These are phyloP conservation scores for Lyophyllum shimeji DNA, from an alignment of 768 basidiomycete genomes.

Conservation along the genomic window DNA sequence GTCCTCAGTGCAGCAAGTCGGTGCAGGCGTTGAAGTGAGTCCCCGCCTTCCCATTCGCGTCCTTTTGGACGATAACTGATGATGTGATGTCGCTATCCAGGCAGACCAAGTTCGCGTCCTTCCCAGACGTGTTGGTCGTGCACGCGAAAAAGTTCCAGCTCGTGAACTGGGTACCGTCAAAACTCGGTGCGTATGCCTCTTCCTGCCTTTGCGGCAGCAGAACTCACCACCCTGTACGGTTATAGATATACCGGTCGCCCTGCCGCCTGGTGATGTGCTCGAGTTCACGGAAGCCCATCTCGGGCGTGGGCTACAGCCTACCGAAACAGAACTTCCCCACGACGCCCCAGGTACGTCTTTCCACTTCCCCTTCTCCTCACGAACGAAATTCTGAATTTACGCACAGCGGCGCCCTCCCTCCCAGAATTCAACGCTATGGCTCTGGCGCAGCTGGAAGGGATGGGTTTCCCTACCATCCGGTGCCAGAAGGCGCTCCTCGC, in stretches of 20 bases:
- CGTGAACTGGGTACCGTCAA: constrained; percentile 95
- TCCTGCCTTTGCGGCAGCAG: neutral
- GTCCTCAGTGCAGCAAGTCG: constrained; percentile 67
- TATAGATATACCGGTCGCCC: constrained; percentile 80
- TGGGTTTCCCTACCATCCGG: constrained; percentile 88
- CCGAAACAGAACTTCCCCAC: constrained; percentile 70
- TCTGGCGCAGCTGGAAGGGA: constrained; percentile 73
- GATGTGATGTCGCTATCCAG: constrained; percentile 34
- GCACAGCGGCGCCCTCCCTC: constrained; percentile 27
- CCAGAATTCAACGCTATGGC: constrained; percentile 76
- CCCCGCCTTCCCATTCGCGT: neutral
- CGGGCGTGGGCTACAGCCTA: constrained; percentile 66
- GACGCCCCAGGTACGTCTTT: constrained; percentile 34
- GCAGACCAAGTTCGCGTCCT: constrained; percentile 75
- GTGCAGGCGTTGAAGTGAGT: constrained; percentile 75
- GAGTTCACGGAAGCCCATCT: constrained; percentile 59
- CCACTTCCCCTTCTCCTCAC: neutral
- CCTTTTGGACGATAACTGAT: neutral
- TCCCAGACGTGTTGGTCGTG: constrained; percentile 85
- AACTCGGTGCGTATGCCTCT: constrained; percentile 62
- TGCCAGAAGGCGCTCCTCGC: constrained; percentile 91
- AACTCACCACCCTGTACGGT: neutral
- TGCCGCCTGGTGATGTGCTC: constrained; percentile 60
- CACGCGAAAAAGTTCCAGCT: constrained; percentile 95
- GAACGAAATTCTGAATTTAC: no score